Percentiles rank a stretch among this genome's conserved stretches.
Conservation (phyloP, 1,284 basidiomycete species). For the Austroboletus rostrupii region DNA sequence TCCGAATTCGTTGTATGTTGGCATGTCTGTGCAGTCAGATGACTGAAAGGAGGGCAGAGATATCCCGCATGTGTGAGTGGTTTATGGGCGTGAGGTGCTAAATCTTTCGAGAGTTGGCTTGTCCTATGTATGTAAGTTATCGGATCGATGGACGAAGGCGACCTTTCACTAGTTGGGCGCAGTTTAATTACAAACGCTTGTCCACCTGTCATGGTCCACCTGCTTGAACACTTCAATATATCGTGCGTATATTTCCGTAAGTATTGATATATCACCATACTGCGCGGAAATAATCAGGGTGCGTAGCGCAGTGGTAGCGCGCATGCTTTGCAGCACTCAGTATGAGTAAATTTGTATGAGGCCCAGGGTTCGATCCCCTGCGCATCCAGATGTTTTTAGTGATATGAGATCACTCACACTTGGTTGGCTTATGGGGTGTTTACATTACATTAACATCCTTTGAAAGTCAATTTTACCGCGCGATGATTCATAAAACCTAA, state of each 20-base stretch:
- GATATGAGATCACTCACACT: not conserved
- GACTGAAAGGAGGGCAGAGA: too few relatives aligned
- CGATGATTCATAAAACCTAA: not conserved
- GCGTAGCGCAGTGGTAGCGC: constrained; percentile 36
- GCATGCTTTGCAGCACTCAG: constrained; percentile 30
- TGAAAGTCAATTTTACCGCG: not conserved
- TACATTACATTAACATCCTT: too few relatives aligned
- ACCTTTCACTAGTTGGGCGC: constrained; percentile 38
- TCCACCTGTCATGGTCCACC: constrained; percentile 32
- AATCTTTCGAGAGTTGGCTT: too few relatives aligned
- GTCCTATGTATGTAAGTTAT: too few relatives aligned
- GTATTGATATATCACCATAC: too few relatives aligned
- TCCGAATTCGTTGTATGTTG: too few relatives aligned
- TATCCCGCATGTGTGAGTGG: too few relatives aligned
- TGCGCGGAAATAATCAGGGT: constrained; percentile 3
- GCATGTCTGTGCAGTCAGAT: too few relatives aligned
- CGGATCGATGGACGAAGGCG: constrained; percentile 42
- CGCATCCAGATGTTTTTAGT: constrained; percentile 25
- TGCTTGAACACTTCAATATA: not conserved
- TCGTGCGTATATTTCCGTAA: too few relatives aligned
- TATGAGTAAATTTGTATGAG: constrained; percentile 25
- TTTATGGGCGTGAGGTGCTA: too few relatives aligned
- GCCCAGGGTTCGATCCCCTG: constrained; percentile 36
- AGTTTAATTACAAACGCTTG: constrained; percentile 52
- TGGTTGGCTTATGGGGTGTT: not conserved